A percentile compares a stretch with the other conserved stretches of the same genome.
These are phyloP conservation scores for Plasmodium inui DNA, from an alignment of 169 alveolate genomes.

Conservation along the genomic window DNA sequence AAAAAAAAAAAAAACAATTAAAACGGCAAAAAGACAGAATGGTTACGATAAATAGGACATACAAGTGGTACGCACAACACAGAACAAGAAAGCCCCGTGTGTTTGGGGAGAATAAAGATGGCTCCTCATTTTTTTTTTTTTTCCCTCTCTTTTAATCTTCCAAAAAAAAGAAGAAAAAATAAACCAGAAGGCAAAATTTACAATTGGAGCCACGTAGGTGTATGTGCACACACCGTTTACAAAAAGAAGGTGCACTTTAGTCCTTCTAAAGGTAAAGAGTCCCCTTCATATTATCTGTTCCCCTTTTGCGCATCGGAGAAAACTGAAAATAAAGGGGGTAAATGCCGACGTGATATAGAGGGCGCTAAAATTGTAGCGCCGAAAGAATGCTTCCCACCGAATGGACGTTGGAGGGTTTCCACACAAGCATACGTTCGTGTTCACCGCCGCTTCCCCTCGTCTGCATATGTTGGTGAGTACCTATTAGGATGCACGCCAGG, in stretches of 20 bases:
- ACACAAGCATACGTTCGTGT: background rate
- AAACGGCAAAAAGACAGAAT: constrained; percentile 25
- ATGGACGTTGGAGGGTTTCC: background rate
- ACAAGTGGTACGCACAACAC: background rate
- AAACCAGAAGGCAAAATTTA: background rate
- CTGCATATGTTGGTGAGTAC: constrained; percentile 9
- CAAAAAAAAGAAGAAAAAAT: background rate
- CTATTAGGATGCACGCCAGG: constrained; percentile 67
- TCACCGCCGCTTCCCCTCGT: background rate
- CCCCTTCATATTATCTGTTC: constrained; percentile 1
- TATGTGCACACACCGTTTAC: background rate
- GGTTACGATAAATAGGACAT: background rate
- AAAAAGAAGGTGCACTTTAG: background rate
- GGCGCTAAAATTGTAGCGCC: background rate
- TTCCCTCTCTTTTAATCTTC: background rate
- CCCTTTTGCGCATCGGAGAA: constrained; percentile 67
- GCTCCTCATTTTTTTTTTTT: background rate
- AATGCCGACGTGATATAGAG: background rate
- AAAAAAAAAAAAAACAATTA: constrained; percentile 19
- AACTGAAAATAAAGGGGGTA: constrained; percentile 15
- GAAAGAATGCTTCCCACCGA: background rate
- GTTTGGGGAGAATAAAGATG: background rate
- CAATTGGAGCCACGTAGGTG: background rate
- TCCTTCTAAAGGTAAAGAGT: background rate
- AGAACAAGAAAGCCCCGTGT: background rate